These are phyloP conservation scores for Chlorella variabilis DNA, from an alignment of 163 green algal genomes.

Conservation along the genomic window DNA sequence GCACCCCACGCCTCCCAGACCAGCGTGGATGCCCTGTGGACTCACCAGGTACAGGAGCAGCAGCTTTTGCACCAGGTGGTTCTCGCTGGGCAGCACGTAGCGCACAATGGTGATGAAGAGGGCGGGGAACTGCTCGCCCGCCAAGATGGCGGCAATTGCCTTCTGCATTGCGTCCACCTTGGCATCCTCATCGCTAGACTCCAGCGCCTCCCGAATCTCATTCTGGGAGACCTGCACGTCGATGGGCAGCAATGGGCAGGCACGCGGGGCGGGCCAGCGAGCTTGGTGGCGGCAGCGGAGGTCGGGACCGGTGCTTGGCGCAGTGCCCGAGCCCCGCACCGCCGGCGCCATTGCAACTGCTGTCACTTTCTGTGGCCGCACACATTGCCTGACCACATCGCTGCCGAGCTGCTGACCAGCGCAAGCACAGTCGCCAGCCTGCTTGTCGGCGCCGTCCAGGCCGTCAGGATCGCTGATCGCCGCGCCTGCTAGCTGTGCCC, in stretches of 20 bases:
- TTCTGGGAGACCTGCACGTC: conserved; percentile 45
- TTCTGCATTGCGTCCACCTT: conserved; percentile 97
- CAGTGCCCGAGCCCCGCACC: no score
- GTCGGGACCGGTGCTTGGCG: no score
- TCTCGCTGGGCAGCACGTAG: conserved; percentile 98
- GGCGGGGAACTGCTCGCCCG: conserved; percentile 94
- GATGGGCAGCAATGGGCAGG: no score
- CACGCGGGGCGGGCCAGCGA: no score
- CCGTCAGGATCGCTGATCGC: neutral
- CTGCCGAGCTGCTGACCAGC: no score
- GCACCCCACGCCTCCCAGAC: neutral
- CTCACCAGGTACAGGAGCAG: conserved; percentile 98
- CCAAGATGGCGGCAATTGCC: conserved; percentile 93
- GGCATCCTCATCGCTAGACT: conserved; percentile 83
- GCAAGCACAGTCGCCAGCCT: no score
- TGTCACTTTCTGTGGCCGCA: no score
- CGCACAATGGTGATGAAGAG: conserved; percentile 99
- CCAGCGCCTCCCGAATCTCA: conserved; percentile 97
- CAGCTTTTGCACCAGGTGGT: conserved; percentile 99
- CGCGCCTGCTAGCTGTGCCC: neutral
- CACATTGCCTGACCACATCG: no score
- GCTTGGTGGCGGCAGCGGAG: no score
- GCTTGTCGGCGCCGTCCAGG: neutral
- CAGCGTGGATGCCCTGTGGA: neutral
- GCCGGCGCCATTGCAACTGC: no score